Evolutionary conservation across 371 early-diverging fungal genomes (phyloP), one percentile per base, ranked within the genome.

Genomic region (Mortierella sp.): DNA sequence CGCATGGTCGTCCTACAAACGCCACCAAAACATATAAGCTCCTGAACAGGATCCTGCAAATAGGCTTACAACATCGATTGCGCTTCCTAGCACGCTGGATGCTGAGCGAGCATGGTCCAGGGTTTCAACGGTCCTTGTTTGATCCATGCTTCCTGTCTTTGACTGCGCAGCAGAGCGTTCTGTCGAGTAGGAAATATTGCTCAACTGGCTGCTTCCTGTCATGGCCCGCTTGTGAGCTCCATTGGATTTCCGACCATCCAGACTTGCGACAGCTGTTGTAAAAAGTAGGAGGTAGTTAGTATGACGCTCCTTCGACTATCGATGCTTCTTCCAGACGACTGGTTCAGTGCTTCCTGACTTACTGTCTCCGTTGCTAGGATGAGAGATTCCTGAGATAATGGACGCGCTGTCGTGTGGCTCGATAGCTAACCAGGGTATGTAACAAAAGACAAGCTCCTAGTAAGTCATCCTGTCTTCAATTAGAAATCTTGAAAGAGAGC

Each of bases 121-220:
- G 26, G 75, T 69, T 37, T 81, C 82, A 5, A 44, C 26, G 0
- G 74, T 24, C 50, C 67, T 80, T 4, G 76, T 46, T 2, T 71
- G 73, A 24, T 85, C 81, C 19, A 77, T 50, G 53, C 86, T 81
- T 40, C 74, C 77, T 3, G 79, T 51, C 72, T 86, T 86, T 54
- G 82, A 81, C 57, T 74, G 73, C 26, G 78, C 53, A 54, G 73
- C 71, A 1, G 86, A 86, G 3, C 69, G 74, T 13, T 86, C 86
- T 48, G 86, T 85, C 21, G 81, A 86, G 46, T 73, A 86, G 3
- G 86, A 86, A 13, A 81, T 61, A 48, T 81, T 81, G 72, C 86
- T 85, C 64, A 85, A 28, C 59, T 85, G 86, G 54, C 86, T 85
- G 72, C 79, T 69, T 71, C 74, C 81, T n/a, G 86, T 85, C 57